Base-by-base conservation (phyloP, 139 green algal genomes). In the Chlamydomonas sp. region DNA sequence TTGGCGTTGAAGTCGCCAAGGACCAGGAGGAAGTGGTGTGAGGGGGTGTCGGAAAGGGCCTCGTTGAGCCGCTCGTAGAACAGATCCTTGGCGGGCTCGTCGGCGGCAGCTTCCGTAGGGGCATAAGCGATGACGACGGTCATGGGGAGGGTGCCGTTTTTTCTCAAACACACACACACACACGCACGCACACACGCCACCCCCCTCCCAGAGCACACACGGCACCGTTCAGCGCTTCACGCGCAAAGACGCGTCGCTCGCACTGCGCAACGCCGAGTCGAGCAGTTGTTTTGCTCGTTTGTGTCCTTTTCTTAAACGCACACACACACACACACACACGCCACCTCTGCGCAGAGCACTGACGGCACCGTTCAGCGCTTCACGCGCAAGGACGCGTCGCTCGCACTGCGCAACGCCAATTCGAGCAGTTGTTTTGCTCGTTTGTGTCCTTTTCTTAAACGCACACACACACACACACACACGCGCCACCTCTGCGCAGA, bases 311-410 rank as follows among this genome's bases (percentile, higher is more conserved):
- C n/a, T 73, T 58, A 62, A 74, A 30, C 82, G 79, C 77, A 54
- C 16, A 26, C 43, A 74, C 73, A 34, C 82, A 85, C 30, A 83
- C 63, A 72, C 81, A 63, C 2, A 65, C 35, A 16, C 60, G 16
- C 43, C 43, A 54, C 13, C 43, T 20, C 43, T 84, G 47, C 69
- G 60, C 5, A 48, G 66, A 47, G 76, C 64, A 75, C 90, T 77
- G 82, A 96, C 65, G 36, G 81, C 30, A 73, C 81, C 72, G 80
- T 86, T 26, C 86, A 94, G 77, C 76, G 85, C 50, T 91, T 85
- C 76, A 85, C 70, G 35, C 87, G 87, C 65, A 81, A 79, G 59
- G 89, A 95, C 71, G 82, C 80, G 10, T 88, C 77, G 34, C 82
- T 83, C 31, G 76, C 76, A 31, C 72, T 94, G 48, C 74, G 86